Percentiles rank a stretch among this genome's conserved stretches.
Conservation (phyloP, 2,329 filamentous ascomycete species). For the Chaetomium strumarium region DNA sequence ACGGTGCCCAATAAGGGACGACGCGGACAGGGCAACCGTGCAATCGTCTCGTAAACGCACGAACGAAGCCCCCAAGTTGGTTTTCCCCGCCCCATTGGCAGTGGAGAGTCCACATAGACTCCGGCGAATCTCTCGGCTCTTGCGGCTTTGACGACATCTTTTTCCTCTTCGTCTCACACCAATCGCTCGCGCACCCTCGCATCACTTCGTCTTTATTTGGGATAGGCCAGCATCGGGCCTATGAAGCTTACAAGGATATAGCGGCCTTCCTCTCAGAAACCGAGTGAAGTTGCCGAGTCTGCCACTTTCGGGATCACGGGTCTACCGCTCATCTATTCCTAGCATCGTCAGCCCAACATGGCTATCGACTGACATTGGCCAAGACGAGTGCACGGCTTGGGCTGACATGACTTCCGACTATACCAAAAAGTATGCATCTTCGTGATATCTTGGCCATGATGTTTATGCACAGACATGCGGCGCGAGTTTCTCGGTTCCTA, state of each 20-base stretch:
- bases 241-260: constrained; percentile 8
- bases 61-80: constrained; percentile 12
- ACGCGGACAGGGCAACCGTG: constrained; percentile 26
- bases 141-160: background rate
- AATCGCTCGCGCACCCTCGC: constrained; percentile 3
- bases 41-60: constrained; percentile 18
- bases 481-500: constrained; percentile 10
- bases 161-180: background rate
- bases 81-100: background rate
- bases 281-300: background rate
- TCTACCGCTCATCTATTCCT: constrained; percentile 4
- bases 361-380: background rate
- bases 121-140: background rate
- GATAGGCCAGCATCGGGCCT: constrained; percentile 19
- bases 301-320: constrained; percentile 6
- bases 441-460: constrained; percentile 14
- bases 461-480: constrained; percentile 17
- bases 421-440: constrained; percentile 15
- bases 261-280: background rate
- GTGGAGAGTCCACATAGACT: background rate
- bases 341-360: background rate
- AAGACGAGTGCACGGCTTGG: constrained; percentile 2
- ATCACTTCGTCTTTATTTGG: constrained; percentile 15
- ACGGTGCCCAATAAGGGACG: constrained; percentile 45
- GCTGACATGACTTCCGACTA: constrained; percentile 10